Evolutionary conservation across 768 basidiomycete species (phyloP).

Genomic region (Rhodotorula kratochvilovae): DNA sequence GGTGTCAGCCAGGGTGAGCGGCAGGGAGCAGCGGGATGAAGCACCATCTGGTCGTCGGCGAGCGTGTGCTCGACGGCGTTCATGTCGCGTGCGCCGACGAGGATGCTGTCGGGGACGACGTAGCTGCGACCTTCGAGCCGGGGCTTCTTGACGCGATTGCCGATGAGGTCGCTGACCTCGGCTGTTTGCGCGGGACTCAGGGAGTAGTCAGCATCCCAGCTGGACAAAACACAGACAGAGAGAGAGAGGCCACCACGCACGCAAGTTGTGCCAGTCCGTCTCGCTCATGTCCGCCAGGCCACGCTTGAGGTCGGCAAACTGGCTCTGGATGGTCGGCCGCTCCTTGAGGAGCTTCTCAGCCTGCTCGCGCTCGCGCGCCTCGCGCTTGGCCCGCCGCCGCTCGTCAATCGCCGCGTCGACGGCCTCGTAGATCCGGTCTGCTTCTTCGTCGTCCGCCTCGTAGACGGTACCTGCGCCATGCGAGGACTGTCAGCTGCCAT

Average conservation of each 20-base stretch:
- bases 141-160: conserved; percentile 68
- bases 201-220: neutral
- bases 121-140: conserved; percentile 63
- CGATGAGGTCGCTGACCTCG: conserved; percentile 91
- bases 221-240: neutral
- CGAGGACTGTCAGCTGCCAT: neutral
- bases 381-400: conserved; percentile 70
- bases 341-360: conserved; percentile 73
- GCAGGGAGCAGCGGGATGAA: neutral
- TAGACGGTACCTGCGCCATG: conserved; percentile 63
- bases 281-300: conserved; percentile 80
- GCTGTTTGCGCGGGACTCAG: conserved; percentile 44
- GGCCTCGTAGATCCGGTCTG: conserved; percentile 87
- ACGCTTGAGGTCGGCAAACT: conserved; percentile 91
- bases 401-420: conserved; percentile 89
- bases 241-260: conserved; percentile 7
- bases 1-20: neutral
- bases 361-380: conserved; percentile 69
- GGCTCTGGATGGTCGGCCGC: conserved; percentile 89
- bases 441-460: conserved; percentile 96
- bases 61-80: conserved; percentile 67
- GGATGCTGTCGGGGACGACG: conserved; percentile 87
- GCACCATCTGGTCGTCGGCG: conserved; percentile 73
- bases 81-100: conserved; percentile 75
- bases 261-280: conserved; percentile 70